Percentiles rank a stretch among this genome's conserved stretches.
Conservation (phyloP, 2,329 filamentous ascomycete genomes). For the Onygenales sp. region DNA sequence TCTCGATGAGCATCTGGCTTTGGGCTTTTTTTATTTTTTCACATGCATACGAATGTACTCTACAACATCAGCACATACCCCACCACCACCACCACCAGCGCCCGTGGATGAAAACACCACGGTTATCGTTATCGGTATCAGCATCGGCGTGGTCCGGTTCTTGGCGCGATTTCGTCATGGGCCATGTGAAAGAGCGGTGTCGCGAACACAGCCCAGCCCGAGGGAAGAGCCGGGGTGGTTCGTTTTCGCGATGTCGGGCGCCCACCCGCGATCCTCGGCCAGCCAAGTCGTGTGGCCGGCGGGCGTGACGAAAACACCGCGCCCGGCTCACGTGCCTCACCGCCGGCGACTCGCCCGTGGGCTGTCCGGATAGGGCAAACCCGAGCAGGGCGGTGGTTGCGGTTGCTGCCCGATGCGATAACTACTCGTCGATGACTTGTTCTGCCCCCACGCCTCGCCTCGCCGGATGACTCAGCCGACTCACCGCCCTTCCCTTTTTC, state of each 20-base stretch:
- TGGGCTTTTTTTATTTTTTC: not conserved
- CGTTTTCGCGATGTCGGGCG: not conserved
- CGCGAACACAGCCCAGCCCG: not conserved
- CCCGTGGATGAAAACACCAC: not conserved
- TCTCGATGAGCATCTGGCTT: not conserved
- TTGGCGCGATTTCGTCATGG: not conserved
- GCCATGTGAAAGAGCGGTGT: conserved; percentile 1
- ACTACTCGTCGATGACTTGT: too few species aligned
- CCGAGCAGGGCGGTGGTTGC: too few species aligned
- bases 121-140: not conserved
- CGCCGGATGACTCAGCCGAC: too few species aligned
- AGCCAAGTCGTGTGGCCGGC: too few species aligned
- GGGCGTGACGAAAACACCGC: too few species aligned
- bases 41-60: not conserved
- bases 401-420: too few species aligned
- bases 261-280: not conserved
- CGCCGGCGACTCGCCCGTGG: too few species aligned
- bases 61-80: not conserved
- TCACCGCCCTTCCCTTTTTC: too few species aligned
- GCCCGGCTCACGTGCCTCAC: too few species aligned
- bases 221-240: not conserved
- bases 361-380: too few species aligned
- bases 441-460: too few species aligned
- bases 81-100: not conserved
- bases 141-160: not conserved